These are phyloP conservation scores for Arthrobotrys entomopaga DNA, from an alignment of 2,329 filamentous ascomycete genomes.

Conservation along the genomic window DNA sequence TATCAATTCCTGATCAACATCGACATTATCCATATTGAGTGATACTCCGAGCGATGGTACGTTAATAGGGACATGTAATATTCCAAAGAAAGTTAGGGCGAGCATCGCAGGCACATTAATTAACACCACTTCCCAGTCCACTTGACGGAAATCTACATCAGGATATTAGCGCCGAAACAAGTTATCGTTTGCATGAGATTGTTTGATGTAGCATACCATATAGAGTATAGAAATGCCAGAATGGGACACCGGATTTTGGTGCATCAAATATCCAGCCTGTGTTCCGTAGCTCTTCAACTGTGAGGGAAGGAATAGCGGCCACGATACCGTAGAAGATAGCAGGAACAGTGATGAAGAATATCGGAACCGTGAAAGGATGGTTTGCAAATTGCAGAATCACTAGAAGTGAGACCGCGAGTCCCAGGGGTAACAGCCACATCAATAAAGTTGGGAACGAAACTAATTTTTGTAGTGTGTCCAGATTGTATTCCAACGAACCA, in stretches of 20 bases:
- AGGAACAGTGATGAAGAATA: slow-evolving; percentile 84
- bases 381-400: slow-evolving; percentile 77
- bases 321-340: slow-evolving; percentile 82
- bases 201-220: slow-evolving; percentile 74
- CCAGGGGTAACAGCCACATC: slow-evolving; percentile 84
- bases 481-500: slow-evolving; percentile 82
- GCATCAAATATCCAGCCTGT: slow-evolving; percentile 92
- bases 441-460: slow-evolving; percentile 77
- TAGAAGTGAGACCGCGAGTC: slow-evolving; percentile 79
- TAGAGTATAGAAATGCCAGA: slow-evolving; percentile 97
- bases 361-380: slow-evolving; percentile 80
- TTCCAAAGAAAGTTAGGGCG: slow-evolving; percentile 94
- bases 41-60: slow-evolving; percentile 92
- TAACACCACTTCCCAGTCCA: slow-evolving; percentile 84
- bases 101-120: slow-evolving; percentile 94
- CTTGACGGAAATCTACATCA: slow-evolving; percentile 75
- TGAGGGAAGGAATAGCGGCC: slow-evolving; percentile 73
- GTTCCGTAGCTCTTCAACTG: slow-evolving; percentile 73
- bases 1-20: slow-evolving; percentile 89
- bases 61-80: slow-evolving; percentile 97
- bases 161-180: not conserved
- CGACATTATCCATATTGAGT: slow-evolving; percentile 88
- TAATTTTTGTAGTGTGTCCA: slow-evolving; percentile 79
- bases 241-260: slow-evolving; percentile 84
- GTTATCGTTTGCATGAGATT: not conserved